Base-by-base conservation (phyloP, 164 flowering plant genomes). In the Umbilicus rupestris region DNA sequence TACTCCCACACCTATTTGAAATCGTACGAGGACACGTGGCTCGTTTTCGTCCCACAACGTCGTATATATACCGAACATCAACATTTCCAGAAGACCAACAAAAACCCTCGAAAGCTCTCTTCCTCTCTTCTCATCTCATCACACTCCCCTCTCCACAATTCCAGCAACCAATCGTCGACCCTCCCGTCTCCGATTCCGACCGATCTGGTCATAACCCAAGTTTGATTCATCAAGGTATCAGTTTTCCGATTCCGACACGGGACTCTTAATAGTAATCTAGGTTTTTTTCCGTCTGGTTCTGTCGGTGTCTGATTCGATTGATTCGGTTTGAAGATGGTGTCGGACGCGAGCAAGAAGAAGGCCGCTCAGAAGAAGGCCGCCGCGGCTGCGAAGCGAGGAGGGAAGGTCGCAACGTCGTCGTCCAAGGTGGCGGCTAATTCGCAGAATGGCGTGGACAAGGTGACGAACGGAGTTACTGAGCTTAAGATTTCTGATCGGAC, bases 281-380 rank as follows among this genome's bases (percentile, higher is more conserved):
- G 12, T 14, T 1, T 49, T 20, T n/a, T 7, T 22, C 28, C 0
- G 28, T 10, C 24, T 0, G 29, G 0, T 12, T 12, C 3, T 55
- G 33, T 8, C 15, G 31, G 29, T 26, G 30, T 26, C 28, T 10
- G 31, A 52, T 26, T 52, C 29, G 30, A 29, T 16, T 29, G 63
- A 47, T 69, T 70, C 59, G 28, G 65, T 59, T 42, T 75, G 57
- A 79, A 73, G 66, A 89, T 89, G 96, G 96, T 87, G 68, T 87
- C 93, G 4, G 93, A 89, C 72, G 96, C 96, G 44, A 87, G 93
- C 74, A 88, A 88, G 90, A 93, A 93, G 94, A 90, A 86, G 84
- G 92, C 85, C 0, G 91, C 93, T 1, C 80, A 78, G 75, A 89
- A 87, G 87, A 87, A 85, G 77, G 97, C 96, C 0, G 98, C 97